phyloP scores from a whole-genome alignment of 192 early-diverging fungal genomes.

The Gorgonomyces haynaldii region DNA sequence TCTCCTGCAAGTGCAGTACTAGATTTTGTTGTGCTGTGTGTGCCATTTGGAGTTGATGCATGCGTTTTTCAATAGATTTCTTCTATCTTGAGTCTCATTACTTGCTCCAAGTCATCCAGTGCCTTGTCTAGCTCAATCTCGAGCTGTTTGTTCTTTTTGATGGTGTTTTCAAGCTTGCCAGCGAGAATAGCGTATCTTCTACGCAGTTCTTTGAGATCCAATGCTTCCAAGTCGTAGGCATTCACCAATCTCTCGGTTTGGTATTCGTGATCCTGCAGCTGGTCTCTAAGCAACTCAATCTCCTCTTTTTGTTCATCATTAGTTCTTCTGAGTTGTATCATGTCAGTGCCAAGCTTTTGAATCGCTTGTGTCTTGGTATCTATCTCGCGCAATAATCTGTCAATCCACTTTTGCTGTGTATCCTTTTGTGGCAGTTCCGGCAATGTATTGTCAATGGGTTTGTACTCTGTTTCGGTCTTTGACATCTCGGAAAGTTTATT shows the following conservation, averaged over 20 bases:
- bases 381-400: slow-evolving; percentile 27
- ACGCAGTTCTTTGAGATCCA: slow-evolving; percentile 21
- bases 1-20: slow-evolving; percentile 28
- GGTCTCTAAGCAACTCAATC: slow-evolving; percentile 12
- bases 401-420: slow-evolving; percentile 21
- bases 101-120: slow-evolving; percentile 11
- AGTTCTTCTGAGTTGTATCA: slow-evolving; percentile 12
- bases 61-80: too few relatives aligned
- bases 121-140: neutral
- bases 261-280: slow-evolving; percentile 11
- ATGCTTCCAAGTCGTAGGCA: slow-evolving; percentile 22
- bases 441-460: too few relatives aligned
- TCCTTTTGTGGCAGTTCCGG: too few relatives aligned
- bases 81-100: slow-evolving; percentile 21
- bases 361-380: slow-evolving; percentile 19
- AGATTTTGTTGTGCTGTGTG: slow-evolving; percentile 26
- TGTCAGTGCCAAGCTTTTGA: slow-evolving; percentile 28
- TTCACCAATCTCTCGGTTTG: slow-evolving; percentile 19
- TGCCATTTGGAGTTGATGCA: too few relatives aligned
- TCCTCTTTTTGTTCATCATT: slow-evolving; percentile 20
- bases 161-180: slow-evolving; percentile 18
- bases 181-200: slow-evolving; percentile 22
- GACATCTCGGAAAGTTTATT: too few relatives aligned
- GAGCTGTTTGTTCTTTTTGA: slow-evolving; percentile 8
- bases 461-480: too few relatives aligned